phyloP scores from a whole-genome alignment of 805 yeast genomes.

The Wickerhamomyces ciferrii region DNA sequence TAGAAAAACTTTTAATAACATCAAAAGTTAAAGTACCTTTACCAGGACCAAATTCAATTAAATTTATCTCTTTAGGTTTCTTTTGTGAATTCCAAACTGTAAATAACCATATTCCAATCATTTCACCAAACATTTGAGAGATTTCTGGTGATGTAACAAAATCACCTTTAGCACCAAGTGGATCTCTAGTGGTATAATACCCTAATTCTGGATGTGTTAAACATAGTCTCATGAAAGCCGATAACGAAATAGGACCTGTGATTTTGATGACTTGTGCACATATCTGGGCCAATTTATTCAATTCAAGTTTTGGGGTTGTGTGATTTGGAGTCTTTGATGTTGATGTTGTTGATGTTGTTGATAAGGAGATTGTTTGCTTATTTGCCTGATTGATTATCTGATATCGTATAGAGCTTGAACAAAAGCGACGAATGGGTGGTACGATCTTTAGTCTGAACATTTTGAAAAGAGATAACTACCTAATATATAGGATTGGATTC shows the following conservation, averaged over 20 bases:
- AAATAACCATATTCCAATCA: conserved; percentile 70
- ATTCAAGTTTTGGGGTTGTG: neutral
- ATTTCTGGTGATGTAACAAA: conserved; percentile 85
- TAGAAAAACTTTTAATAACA: conserved; percentile 41
- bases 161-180: conserved; percentile 66
- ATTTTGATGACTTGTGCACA: conserved; percentile 28
- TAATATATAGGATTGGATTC: too few species aligned
- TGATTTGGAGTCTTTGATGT: neutral
- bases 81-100: conserved; percentile 55
- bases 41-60: conserved; percentile 85
- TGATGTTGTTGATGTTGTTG: neutral
- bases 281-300: conserved; percentile 13
- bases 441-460: neutral
- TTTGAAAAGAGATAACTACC: neutral
- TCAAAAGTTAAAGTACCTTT: conserved; percentile 76
- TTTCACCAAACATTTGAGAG: conserved; percentile 82
- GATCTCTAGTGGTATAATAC: conserved; percentile 74
- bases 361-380: neutral
- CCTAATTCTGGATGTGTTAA: conserved; percentile 73
- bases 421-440: neutral
- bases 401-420: neutral
- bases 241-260: conserved; percentile 72
- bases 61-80: conserved; percentile 40
- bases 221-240: conserved; percentile 78
- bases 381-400: neutral